Evolutionary conservation across 352 stramenopile species (phyloP).

Genomic region (Globisporangium radiosum): DNA sequence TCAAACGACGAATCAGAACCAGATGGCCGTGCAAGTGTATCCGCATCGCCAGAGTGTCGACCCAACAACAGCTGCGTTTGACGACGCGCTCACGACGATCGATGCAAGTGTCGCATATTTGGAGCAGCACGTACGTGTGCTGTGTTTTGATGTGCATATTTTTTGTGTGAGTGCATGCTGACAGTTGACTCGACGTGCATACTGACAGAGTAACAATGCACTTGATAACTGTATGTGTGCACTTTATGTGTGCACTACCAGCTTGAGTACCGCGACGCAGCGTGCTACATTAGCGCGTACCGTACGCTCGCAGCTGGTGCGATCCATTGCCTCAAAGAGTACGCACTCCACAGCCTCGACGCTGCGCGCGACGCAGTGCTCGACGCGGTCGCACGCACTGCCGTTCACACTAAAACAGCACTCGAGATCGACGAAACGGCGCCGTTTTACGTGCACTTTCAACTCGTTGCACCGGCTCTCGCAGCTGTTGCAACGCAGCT

Average conservation of each 20-base stretch:
- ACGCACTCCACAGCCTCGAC: slow-evolving; percentile 58
- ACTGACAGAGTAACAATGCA: no score
- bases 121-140: slow-evolving; percentile 48
- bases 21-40: slow-evolving; percentile 55
- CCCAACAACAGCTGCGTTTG: slow-evolving; percentile 53
- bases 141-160: neutral
- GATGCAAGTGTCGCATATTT: slow-evolving; percentile 60
- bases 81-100: slow-evolving; percentile 59
- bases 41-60: slow-evolving; percentile 70
- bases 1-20: slow-evolving; percentile 11
- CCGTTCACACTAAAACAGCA: neutral
- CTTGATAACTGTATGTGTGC: no score
- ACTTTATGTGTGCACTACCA: slow-evolving; percentile 10
- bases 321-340: slow-evolving; percentile 66
- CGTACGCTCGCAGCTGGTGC: slow-evolving; percentile 48
- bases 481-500: slow-evolving; percentile 57
- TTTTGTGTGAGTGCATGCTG: neutral
- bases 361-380: slow-evolving; percentile 59
- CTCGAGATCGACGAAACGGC: slow-evolving; percentile 62
- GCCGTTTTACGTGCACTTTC: slow-evolving; percentile 74
- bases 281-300: slow-evolving; percentile 73
- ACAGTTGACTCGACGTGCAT: neutral
- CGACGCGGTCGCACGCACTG: slow-evolving; percentile 38
- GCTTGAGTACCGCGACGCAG: slow-evolving; percentile 61
- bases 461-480: slow-evolving; percentile 57